These are phyloP conservation scores for Acanthamoeba triangularis DNA, from an alignment of 208 protist species.

Conservation along the genomic window DNA sequence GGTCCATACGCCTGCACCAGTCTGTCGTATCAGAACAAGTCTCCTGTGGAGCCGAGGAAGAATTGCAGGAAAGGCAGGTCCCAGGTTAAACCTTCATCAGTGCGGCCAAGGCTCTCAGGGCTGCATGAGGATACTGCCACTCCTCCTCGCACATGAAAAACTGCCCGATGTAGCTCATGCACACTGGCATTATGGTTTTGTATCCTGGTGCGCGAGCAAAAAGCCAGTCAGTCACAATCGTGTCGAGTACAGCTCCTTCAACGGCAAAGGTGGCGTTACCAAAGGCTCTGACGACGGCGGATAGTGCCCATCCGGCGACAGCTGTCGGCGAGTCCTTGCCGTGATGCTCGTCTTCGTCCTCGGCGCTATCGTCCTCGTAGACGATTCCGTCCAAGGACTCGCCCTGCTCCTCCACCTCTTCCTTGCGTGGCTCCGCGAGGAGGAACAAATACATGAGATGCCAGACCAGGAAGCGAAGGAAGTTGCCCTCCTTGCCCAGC, in stretches of 20 bases:
- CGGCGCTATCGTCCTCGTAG: background rate
- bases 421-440: conserved; percentile 14
- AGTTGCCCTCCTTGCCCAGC: conserved; percentile 13
- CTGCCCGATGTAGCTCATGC: conserved; percentile 35
- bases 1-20: background rate
- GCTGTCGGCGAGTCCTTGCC: conserved; percentile 9
- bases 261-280: background rate
- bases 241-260: background rate
- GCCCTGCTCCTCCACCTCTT: background rate
- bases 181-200: background rate
- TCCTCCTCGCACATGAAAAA: conserved; percentile 13
- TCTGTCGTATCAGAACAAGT: background rate
- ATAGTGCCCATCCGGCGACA: background rate
- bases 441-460: conserved; percentile 39
- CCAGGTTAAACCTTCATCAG: conserved; percentile 20
- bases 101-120: background rate
- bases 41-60: background rate
- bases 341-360: conserved; percentile 5
- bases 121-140: conserved; percentile 46
- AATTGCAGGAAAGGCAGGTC: background rate
- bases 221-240: background rate
- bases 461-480: background rate
- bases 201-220: background rate
- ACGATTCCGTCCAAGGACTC: background rate
- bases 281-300: background rate